These are phyloP conservation scores for Amanita pseudoporphyria DNA, from an alignment of 768 basidiomycete genomes.

Conservation along the genomic window DNA sequence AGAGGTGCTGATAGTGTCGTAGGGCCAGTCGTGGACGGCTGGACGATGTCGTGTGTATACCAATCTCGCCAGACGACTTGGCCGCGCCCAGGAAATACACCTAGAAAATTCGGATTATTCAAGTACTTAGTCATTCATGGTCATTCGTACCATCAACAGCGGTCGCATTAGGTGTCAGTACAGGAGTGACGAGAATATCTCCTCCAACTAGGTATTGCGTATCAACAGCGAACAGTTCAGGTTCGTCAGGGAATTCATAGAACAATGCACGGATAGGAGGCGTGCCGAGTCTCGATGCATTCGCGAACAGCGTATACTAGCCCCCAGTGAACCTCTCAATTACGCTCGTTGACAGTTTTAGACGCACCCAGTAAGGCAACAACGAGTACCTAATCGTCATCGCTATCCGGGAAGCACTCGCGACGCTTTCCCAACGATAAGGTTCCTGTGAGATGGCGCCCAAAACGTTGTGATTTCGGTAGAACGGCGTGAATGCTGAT, in stretches of 20 bases:
- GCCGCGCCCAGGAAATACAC: conserved; percentile 56
- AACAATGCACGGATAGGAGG: conserved; percentile 70
- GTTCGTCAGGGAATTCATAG: conserved; percentile 69
- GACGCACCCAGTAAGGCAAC: conserved; percentile 74
- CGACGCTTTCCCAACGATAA: conserved; percentile 75
- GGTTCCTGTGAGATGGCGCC: conserved; percentile 72
- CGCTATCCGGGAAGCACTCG: conserved; percentile 60
- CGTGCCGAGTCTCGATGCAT: conserved; percentile 52
- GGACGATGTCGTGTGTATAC: conserved; percentile 54
- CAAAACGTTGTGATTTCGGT: conserved; percentile 64
- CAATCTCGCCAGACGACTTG: conserved; percentile 59
- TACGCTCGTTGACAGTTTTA: conserved; percentile 6
- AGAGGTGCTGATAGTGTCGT: conserved; percentile 58
- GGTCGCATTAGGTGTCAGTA: conserved; percentile 56
- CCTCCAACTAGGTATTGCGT: conserved; percentile 65
- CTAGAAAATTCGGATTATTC: conserved; percentile 20
- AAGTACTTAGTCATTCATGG: background rate
- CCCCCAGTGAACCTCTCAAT: background rate
- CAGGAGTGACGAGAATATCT: conserved; percentile 69
- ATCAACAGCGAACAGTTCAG: conserved; percentile 51
- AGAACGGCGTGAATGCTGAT: conserved; percentile 78
- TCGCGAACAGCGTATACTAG: conserved; percentile 70
- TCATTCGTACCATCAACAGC: conserved; percentile 48
- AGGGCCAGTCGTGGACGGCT: conserved; percentile 28
- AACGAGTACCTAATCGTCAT: conserved; percentile 64